phyloP scores from a whole-genome alignment of 1,284 basidiomycete genomes.

The Cutaneotrichosporon daszewskae region DNA sequence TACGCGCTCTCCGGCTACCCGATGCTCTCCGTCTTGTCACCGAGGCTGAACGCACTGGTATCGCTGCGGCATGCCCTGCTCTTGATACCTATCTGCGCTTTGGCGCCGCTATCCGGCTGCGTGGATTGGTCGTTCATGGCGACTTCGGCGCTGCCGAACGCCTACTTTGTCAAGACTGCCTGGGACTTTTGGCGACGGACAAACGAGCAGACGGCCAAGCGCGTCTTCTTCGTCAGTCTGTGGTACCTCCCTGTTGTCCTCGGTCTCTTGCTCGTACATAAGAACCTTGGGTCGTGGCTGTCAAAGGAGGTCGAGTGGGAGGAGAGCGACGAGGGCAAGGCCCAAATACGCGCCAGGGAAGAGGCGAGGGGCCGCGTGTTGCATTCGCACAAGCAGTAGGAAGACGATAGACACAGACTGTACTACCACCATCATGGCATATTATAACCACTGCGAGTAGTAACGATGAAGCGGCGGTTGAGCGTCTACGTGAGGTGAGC shows the following conservation, averaged over 20 bases:
- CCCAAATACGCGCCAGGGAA: constrained; percentile 11
- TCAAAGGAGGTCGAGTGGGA: constrained; percentile 16
- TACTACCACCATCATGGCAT: constrained; percentile 2
- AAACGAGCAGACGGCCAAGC: constrained; percentile 69
- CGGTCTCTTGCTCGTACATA: constrained; percentile 90
- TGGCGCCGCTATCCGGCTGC: constrained; percentile 78
- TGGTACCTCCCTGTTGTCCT: constrained; percentile 90
- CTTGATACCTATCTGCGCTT: constrained; percentile 72
- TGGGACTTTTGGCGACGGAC: constrained; percentile 65
- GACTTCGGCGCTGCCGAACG: constrained; percentile 71
- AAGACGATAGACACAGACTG: constrained; percentile 3
- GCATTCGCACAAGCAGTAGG: background rate
- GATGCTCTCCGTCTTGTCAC: constrained; percentile 83
- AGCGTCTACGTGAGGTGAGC: too few relatives aligned
- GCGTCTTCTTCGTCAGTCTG: constrained; percentile 73
- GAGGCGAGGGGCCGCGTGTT: constrained; percentile 9
- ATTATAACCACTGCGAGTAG: background rate
- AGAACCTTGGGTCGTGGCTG: constrained; percentile 70
- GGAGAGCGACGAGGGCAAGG: constrained; percentile 17
- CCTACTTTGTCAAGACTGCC: constrained; percentile 63
- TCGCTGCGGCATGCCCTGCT: constrained; percentile 75
- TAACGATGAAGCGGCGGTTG: too few relatives aligned
- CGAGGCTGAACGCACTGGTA: constrained; percentile 77
- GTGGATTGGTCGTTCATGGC: constrained; percentile 83
- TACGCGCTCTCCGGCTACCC: constrained; percentile 92